These are phyloP conservation scores for Podaxis pistillaris DNA, from an alignment of 768 basidiomycete genomes.

Conservation along the genomic window DNA sequence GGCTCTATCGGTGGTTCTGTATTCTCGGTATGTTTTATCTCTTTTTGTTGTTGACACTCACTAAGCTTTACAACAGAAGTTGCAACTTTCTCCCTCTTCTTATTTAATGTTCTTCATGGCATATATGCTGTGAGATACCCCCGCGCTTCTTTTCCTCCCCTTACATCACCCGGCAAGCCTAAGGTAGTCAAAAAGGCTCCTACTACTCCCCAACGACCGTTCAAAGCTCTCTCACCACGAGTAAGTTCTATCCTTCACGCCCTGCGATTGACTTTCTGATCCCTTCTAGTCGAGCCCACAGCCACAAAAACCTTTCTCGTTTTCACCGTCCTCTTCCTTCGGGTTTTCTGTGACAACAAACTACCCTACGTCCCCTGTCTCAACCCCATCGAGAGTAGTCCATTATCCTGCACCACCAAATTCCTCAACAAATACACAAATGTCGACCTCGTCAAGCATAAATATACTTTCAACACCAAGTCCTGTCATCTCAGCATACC, in stretches of 20 bases:
- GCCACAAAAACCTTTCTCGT: conserved; percentile 41
- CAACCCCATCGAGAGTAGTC: conserved; percentile 37
- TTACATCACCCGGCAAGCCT: conserved; percentile 32
- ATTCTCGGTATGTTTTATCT: conserved; percentile 31
- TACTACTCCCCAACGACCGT: conserved; percentile 33
- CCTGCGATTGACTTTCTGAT: not conserved
- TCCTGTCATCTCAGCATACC: conserved; percentile 41
- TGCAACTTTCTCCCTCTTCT: conserved; percentile 28
- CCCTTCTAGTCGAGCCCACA: conserved; percentile 37
- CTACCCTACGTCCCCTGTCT: conserved; percentile 39
- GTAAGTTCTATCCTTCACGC: conserved; percentile 23
- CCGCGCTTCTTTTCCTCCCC: conserved; percentile 32
- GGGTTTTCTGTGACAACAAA: conserved; percentile 22
- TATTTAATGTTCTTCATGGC: conserved; percentile 40
- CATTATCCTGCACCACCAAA: conserved; percentile 32
- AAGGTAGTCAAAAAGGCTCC: conserved; percentile 21
- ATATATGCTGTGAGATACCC: conserved; percentile 43
- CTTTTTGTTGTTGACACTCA: not conserved
- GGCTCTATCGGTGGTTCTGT: conserved; percentile 38
- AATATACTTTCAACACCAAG: conserved; percentile 36
- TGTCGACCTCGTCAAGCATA: conserved; percentile 30
- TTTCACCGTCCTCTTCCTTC: conserved; percentile 35
- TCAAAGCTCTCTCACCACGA: conserved; percentile 40
- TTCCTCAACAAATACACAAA: conserved; percentile 31
- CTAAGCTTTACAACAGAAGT: conserved; percentile 28